A percentile compares a stretch with the other conserved stretches of the same genome.
These are phyloP conservation scores for Singerocomus rubriflavus DNA, from an alignment of 1,284 basidiomycete species.

Conservation along the genomic window DNA sequence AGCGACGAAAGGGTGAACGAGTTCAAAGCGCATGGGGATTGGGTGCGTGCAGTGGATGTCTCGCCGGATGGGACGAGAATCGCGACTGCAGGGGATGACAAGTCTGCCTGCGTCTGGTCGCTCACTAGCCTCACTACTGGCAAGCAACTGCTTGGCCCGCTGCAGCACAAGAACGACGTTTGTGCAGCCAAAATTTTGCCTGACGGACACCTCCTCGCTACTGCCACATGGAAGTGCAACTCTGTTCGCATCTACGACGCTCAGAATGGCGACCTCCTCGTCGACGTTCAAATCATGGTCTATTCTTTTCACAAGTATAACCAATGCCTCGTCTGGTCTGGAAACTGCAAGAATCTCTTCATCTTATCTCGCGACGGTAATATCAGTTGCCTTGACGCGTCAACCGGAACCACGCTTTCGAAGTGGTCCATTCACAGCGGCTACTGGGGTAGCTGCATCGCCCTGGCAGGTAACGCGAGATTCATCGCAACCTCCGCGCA, in stretches of 20 bases:
- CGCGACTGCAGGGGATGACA: no score
- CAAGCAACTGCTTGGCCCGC: conserved; percentile 1
- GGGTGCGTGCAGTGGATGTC: no score
- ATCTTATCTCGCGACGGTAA: neutral
- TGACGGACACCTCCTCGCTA: conserved; percentile 1
- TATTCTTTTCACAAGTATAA: neutral
- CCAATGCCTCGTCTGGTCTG: conserved; percentile 2
- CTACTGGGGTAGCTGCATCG: neutral
- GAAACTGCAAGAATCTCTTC: neutral
- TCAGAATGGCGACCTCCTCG: neutral
- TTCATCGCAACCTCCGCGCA: conserved; percentile 8
- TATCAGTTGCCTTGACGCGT: conserved; percentile 1
- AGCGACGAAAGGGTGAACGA: no score
- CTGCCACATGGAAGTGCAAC: neutral
- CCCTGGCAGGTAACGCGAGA: neutral
- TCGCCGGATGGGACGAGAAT: no score
- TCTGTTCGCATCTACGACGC: neutral
- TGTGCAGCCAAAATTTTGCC: conserved; percentile 1
- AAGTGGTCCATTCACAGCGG: conserved; percentile 1
- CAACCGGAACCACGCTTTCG: neutral
- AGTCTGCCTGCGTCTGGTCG: conserved; percentile 3
- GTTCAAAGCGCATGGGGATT: no score
- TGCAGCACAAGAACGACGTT: neutral
- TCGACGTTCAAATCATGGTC: neutral
- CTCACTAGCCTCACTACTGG: neutral